Base-by-base conservation (phyloP, 2,329 filamentous ascomycete species). In the Orbilia ellipsospora region DNA sequence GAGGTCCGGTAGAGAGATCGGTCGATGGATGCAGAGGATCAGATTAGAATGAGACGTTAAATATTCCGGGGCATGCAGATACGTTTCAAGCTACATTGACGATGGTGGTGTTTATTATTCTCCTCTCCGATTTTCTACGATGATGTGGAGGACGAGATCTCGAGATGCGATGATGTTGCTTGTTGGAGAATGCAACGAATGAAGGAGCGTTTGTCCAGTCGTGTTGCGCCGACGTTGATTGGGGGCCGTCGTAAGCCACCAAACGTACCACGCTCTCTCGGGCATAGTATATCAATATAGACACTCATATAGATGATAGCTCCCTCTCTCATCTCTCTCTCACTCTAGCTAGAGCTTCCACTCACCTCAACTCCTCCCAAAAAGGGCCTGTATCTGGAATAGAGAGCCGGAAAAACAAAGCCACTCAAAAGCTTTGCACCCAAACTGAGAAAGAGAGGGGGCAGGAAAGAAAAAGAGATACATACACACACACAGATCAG, bases 391-490 rank as follows among this genome's bases (percentile, higher is more conserved):
- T 13, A 23, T 26, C 16, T 52, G 18, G 5, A 52, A 45, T 28
- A 73, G 77, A 77, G 73, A 61, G 15, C 16, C 70, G 78, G 78
- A 77, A 76, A 65, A 77, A 48, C 6, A n/a, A 73, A 54, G 31
- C 50, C 36, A 52, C 68, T 54, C 68, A 55, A 61, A 73, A 44
- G 15, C 18, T 23, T 28, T 52, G 48, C 57, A 66, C 68, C 55
- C 8, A 31, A 42, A 59, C n/a, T 23, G 28, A 45, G 16, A 45
- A 45, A 60, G 16, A 60, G n/a, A 63, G 15, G 16, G 44, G 61
- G 50, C 50, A 57, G 48, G 6, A 52, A 18, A 52, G 48, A 23
- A 7, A 52, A 18, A 18, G 23, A n/a, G n/a, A n/a, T n/a, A 23
- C 23, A 23, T 23, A 23, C 23, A 23, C 4, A 23, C 23, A 23